A percentile compares a stretch with the other conserved stretches of the same genome.
Conservation (phyloP, 495 filamentous ascomycete species). For the Cenococcum geophilum region DNA sequence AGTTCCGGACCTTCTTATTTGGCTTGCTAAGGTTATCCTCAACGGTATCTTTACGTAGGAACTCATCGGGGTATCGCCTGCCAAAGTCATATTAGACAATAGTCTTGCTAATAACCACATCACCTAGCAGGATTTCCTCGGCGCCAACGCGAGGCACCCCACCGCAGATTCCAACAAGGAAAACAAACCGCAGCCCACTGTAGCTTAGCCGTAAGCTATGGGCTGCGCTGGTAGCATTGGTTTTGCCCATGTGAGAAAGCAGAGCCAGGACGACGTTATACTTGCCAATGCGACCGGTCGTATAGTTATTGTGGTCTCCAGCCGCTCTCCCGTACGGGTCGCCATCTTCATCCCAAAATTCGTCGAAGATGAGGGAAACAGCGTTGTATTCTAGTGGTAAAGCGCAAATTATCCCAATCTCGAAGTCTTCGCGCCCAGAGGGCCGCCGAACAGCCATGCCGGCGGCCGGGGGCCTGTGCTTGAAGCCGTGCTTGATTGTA, state of each 20-base stretch:
- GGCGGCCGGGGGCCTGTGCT: no score
- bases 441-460: no score
- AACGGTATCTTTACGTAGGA: no score
- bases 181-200: neutral
- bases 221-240: neutral
- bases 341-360: slow-evolving; percentile 14
- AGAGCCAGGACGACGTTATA: neutral
- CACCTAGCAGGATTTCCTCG: slow-evolving; percentile 12
- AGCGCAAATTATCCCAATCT: slow-evolving; percentile 36
- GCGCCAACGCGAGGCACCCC: slow-evolving; percentile 25
- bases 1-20: no score
- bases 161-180: slow-evolving; percentile 5
- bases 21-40: no score
- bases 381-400: slow-evolving; percentile 32
- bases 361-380: slow-evolving; percentile 29
- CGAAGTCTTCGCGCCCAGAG: no score
- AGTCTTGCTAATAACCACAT: slow-evolving; percentile 14
- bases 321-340: neutral
- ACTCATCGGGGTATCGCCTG: no score
- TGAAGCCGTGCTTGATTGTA: no score
- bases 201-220: neutral
- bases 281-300: neutral
- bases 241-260: neutral
- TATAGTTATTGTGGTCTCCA: neutral
- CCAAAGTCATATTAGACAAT: slow-evolving; percentile 16